These are phyloP conservation scores for Onygenales sp. DNA, from an alignment of 2,329 filamentous ascomycete species.

Conservation along the genomic window DNA sequence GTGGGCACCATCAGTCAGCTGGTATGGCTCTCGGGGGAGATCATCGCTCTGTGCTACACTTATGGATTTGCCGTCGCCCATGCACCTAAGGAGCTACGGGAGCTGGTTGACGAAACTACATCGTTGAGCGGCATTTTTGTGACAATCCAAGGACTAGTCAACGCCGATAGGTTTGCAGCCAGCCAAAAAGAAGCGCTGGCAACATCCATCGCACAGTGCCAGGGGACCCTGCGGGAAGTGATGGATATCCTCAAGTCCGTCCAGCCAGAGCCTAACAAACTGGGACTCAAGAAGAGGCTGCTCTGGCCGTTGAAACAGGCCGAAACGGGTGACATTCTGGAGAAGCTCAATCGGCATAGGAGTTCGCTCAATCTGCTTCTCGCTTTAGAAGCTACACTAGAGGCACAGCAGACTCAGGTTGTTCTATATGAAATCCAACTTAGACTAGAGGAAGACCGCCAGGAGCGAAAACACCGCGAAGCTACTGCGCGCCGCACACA, in stretches of 20 bases:
- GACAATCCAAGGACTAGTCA: conserved; percentile 2
- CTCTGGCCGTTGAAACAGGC: conserved; percentile 2
- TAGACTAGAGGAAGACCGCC: not conserved
- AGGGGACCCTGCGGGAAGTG: not conserved
- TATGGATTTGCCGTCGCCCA: conserved; percentile 1
- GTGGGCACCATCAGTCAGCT: not conserved
- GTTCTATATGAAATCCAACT: conserved; percentile 1
- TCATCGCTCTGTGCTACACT: not conserved
- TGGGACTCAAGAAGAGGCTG: not conserved
- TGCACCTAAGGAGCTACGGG: not conserved
- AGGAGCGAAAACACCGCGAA: not conserved
- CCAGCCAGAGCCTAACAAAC: not conserved
- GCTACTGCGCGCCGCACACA: not conserved
- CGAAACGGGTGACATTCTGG: not conserved
- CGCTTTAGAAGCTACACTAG: not conserved
- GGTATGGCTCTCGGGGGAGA: not conserved
- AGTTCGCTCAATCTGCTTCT: conserved; percentile 1
- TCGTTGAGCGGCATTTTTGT: conserved; percentile 4
- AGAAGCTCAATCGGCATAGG: not conserved
- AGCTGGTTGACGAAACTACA: conserved; percentile 3
- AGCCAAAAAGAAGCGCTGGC: not conserved
- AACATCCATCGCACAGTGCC: not conserved
- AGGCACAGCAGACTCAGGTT: not conserved
- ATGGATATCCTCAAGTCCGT: not conserved
- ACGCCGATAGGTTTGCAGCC: conserved; percentile 1